Evolutionary conservation across 2,329 filamentous ascomycete species (phyloP).

Genomic region (Monosporascus cannonballus): DNA sequence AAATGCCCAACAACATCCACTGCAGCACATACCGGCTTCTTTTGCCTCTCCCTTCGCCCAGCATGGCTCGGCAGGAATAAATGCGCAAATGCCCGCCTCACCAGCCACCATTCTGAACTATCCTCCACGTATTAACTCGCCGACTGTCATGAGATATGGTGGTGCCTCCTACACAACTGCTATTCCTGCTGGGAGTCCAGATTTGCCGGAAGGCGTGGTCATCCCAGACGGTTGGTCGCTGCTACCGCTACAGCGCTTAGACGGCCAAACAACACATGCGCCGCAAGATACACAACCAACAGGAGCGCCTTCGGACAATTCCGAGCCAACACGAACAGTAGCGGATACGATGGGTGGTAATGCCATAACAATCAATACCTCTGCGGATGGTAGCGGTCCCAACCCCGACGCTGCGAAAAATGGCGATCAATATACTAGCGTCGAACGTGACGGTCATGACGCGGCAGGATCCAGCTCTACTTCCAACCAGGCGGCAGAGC

Average conservation of each 20-base stretch:
- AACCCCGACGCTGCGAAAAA: constrained; percentile 2
- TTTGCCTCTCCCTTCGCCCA: neutral
- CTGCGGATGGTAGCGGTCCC: constrained; percentile 1
- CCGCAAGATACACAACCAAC: constrained; percentile 7
- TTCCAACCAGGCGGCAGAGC: constrained; percentile 12
- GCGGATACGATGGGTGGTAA: constrained; percentile 7
- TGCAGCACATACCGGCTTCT: neutral
- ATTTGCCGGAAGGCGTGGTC: constrained; percentile 57
- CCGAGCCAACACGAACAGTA: constrained; percentile 11
- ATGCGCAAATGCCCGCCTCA: constrained; percentile 13
- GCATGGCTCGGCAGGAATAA: neutral
- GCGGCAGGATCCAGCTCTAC: constrained; percentile 5
- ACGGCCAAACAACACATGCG: constrained; percentile 26
- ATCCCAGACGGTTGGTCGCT: constrained; percentile 61
- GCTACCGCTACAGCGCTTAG: constrained; percentile 52
- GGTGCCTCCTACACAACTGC: constrained; percentile 38
- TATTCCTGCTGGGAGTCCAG: constrained; percentile 54
- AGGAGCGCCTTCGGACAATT: constrained; percentile 5
- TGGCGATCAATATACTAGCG: neutral
- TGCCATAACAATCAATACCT: constrained; percentile 1
- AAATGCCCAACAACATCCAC: constrained; percentile 9
- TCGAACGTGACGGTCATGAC: neutral
- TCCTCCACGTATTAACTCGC: constrained; percentile 31
- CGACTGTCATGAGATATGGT: constrained; percentile 42
- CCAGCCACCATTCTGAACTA: constrained; percentile 15